A percentile compares a stretch with the other conserved stretches of the same genome.
phyloP scores from a whole-genome alignment of 805 yeast species.

The Citeromyces matritensis region DNA sequence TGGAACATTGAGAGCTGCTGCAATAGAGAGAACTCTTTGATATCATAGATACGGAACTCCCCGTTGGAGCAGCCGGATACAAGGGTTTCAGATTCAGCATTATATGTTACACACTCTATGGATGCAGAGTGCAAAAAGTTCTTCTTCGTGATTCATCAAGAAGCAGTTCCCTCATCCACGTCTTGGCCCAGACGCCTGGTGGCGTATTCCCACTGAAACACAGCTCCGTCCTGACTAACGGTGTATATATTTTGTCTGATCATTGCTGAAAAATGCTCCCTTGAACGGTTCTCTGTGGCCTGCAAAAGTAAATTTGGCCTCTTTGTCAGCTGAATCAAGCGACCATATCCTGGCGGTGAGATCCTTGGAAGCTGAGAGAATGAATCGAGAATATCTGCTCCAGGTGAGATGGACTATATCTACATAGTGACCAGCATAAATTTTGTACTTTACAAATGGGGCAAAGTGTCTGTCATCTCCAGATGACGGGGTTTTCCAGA shows the following conservation, averaged over 20 bases:
- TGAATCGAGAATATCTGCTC: slow-evolving; percentile 84
- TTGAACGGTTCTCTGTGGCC: slow-evolving; percentile 89
- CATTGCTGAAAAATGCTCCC: slow-evolving; percentile 73
- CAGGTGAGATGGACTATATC: slow-evolving; percentile 70
- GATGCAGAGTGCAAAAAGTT: slow-evolving; percentile 63
- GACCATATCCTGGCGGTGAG: slow-evolving; percentile 81
- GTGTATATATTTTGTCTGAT: slow-evolving; percentile 87
- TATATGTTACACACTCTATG: slow-evolving; percentile 75
- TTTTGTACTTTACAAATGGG: slow-evolving; percentile 86
- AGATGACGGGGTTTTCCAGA: slow-evolving; percentile 82
- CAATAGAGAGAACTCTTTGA: slow-evolving; percentile 64
- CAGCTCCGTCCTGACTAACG: slow-evolving; percentile 87
- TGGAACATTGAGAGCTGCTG: slow-evolving; percentile 91
- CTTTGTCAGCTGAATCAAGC: slow-evolving; percentile 46
- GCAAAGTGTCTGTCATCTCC: slow-evolving; percentile 87
- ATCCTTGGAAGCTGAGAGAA: slow-evolving; percentile 79
- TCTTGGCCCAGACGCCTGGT: slow-evolving; percentile 28
- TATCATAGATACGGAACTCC: slow-evolving; percentile 79
- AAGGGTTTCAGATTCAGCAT: slow-evolving; percentile 51
- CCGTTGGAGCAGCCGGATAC: slow-evolving; percentile 85
- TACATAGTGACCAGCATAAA: slow-evolving; percentile 85
- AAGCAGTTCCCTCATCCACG: slow-evolving; percentile 23
- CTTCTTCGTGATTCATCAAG: slow-evolving; percentile 77
- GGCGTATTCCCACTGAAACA: slow-evolving; percentile 82
- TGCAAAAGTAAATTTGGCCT: slow-evolving; percentile 72